Evolutionary conservation across 2,329 filamentous ascomycete species (phyloP).

Genomic region (Phaeosphaeria sp.): DNA sequence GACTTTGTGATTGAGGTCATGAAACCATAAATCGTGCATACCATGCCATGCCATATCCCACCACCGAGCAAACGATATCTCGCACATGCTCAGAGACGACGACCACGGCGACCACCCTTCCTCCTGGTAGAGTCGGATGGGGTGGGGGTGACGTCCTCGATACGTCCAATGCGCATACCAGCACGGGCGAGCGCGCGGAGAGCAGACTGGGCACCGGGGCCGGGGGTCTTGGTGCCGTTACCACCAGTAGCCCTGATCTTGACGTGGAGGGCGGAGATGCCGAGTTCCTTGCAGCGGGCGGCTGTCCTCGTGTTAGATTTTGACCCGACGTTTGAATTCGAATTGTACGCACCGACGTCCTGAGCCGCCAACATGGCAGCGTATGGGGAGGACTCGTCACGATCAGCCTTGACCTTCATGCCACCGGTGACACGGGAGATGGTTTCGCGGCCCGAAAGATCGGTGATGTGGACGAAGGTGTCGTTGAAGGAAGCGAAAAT

Average conservation of each 20-base stretch:
- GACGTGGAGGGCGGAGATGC: constrained; percentile 97
- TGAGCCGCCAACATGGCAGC: constrained; percentile 99
- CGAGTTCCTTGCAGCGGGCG: constrained; percentile 83
- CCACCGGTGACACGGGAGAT: constrained; percentile 99
- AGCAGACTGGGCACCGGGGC: constrained; percentile 97
- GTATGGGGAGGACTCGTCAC: constrained; percentile 99
- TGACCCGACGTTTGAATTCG: not conserved
- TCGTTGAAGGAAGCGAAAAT: constrained; percentile 85
- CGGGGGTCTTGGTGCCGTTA: constrained; percentile 99
- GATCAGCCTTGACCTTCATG: constrained; percentile 97
- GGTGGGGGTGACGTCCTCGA: constrained; percentile 99
- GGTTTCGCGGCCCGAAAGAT: constrained; percentile 98
- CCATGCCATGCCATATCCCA: constrained; percentile 43
- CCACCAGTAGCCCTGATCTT: constrained; percentile 99
- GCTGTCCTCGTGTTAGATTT: constrained; percentile 56
- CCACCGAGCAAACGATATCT: constrained; percentile 45
- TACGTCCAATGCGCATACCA: constrained; percentile 99
- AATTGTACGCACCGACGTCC: constrained; percentile 62
- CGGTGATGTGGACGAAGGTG: constrained; percentile 91
- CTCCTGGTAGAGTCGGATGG: constrained; percentile 99
- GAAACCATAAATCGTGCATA: constrained; percentile 43
- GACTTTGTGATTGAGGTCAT: constrained; percentile 46
- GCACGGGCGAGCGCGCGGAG: constrained; percentile 98
- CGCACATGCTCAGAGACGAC: constrained; percentile 84
- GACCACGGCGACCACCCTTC: constrained; percentile 99